Conservation (phyloP, 2,329 filamentous ascomycete genomes). For the Phaeomoniella chlamydospora region DNA sequence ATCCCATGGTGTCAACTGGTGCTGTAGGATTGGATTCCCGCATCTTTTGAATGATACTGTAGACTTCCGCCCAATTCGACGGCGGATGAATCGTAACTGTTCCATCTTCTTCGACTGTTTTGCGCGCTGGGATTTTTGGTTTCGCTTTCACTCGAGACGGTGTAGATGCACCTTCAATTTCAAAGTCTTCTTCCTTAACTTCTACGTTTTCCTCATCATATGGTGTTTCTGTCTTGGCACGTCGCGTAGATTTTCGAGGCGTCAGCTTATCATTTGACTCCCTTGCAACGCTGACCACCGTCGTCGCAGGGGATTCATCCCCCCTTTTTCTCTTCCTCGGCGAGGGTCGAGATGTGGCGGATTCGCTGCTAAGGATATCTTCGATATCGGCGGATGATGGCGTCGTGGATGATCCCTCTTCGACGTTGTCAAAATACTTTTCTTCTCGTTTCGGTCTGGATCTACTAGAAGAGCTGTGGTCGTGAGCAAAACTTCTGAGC, state of each 20-base stretch:
- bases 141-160: slow-evolving; percentile 17
- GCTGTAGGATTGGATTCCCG: slow-evolving; percentile 51
- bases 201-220: slow-evolving; percentile 16
- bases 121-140: slow-evolving; percentile 22
- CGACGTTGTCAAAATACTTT: too few relatives aligned
- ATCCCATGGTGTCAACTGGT: slow-evolving; percentile 96
- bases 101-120: slow-evolving; percentile 21
- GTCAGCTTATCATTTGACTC: slow-evolving; percentile 3
- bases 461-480: too few relatives aligned
- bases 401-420: too few relatives aligned
- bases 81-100: slow-evolving; percentile 40
- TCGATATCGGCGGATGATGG: slow-evolving; percentile 39
- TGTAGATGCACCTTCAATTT: slow-evolving; percentile 1
- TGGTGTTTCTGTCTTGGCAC: slow-evolving; percentile 12
- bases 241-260: slow-evolving; percentile 10
- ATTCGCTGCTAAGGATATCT: slow-evolving; percentile 32
- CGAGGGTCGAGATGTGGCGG: slow-evolving; percentile 10
- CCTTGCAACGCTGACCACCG: slow-evolving; percentile 17
- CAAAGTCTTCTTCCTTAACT: slow-evolving; percentile 7
- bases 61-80: slow-evolving; percentile 71
- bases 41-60: slow-evolving; percentile 66
- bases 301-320: slow-evolving; percentile 13
- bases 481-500: too few relatives aligned
- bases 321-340: slow-evolving; percentile 35
- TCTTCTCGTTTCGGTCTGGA: too few relatives aligned